Percentiles rank a stretch among this genome's conserved stretches.
Evolutionary conservation across 2,329 filamentous ascomycete genomes (phyloP).

Genomic region (Spiromastix sp.): DNA sequence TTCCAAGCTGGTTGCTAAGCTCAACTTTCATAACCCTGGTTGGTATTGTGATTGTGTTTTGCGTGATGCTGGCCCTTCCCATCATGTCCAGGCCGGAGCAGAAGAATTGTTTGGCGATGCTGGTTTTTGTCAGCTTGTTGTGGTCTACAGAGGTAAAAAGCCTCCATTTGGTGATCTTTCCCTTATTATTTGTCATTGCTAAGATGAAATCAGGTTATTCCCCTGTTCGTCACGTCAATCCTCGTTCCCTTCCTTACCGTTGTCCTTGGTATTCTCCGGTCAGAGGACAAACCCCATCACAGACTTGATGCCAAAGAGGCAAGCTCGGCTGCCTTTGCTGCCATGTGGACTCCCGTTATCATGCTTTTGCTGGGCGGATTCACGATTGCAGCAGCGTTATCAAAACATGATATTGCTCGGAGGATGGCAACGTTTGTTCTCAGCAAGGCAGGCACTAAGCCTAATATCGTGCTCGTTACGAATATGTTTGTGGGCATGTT

Average conservation of each 20-base stretch:
- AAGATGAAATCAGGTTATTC: constrained; percentile 90
- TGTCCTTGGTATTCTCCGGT: constrained; percentile 70
- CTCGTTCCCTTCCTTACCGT: constrained; percentile 91
- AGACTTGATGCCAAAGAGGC: constrained; percentile 72
- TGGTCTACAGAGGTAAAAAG: constrained; percentile 83
- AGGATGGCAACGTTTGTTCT: constrained; percentile 92
- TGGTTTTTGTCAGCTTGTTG: constrained; percentile 84
- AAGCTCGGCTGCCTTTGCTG: constrained; percentile 73
- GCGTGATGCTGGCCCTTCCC: constrained; percentile 61
- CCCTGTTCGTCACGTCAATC: constrained; percentile 90
- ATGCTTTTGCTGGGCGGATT: constrained; percentile 96
- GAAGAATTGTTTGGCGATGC: constrained; percentile 88
- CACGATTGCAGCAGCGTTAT: constrained; percentile 86
- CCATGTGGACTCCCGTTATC: constrained; percentile 99
- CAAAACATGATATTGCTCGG: constrained; percentile 96
- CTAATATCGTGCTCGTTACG: constrained; percentile 79
- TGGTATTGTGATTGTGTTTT: constrained; percentile 60
- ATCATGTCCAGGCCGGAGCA: constrained; percentile 83
- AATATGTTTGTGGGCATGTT: constrained; percentile 99
- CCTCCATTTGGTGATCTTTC: background rate
- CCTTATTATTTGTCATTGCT: too few species aligned
- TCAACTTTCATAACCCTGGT: constrained; percentile 70
- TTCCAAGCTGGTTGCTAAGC: constrained; percentile 75
- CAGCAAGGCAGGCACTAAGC: constrained; percentile 88
- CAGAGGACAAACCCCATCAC: constrained; percentile 57